Percentiles rank a stretch among this genome's conserved stretches.
Evolutionary conservation across 2,329 filamentous ascomycete species (phyloP).

Genomic region (Penicillium sp.): DNA sequence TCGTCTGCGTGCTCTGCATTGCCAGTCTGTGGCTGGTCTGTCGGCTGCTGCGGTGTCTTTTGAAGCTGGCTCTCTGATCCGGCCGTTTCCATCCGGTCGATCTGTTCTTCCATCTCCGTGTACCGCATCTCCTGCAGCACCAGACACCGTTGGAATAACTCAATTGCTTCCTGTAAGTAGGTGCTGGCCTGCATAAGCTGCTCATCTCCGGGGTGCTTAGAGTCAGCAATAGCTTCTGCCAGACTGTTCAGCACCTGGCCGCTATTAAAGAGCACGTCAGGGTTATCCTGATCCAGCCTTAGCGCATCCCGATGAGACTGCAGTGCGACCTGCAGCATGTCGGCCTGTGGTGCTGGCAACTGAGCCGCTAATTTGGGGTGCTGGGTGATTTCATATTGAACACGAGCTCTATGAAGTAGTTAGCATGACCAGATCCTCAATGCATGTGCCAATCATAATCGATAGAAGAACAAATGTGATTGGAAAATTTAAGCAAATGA

Average conservation of each 20-base stretch:
- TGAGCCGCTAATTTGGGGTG: slow-evolving; percentile 61
- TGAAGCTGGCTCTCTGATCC: slow-evolving; percentile 12
- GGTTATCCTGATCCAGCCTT: slow-evolving; percentile 58
- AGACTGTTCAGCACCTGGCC: slow-evolving; percentile 66
- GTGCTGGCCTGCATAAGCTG: slow-evolving; percentile 49
- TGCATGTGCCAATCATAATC: no score
- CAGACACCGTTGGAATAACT: slow-evolving; percentile 59
- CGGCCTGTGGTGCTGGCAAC: slow-evolving; percentile 53
- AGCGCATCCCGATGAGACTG: slow-evolving; percentile 63
- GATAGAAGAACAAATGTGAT: slow-evolving; percentile 2
- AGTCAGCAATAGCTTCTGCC: slow-evolving; percentile 58
- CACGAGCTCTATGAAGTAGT: slow-evolving; percentile 54
- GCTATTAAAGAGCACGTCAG: slow-evolving; percentile 69
- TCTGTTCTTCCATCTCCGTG: slow-evolving; percentile 46
- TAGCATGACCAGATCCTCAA: slow-evolving; percentile 2
- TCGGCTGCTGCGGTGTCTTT: slow-evolving; percentile 9
- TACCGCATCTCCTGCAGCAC: slow-evolving; percentile 52
- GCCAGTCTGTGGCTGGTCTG: slow-evolving; percentile 12
- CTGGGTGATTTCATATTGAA: slow-evolving; percentile 68
- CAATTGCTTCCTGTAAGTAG: slow-evolving; percentile 59
- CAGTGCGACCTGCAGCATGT: slow-evolving; percentile 60
- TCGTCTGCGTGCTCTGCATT: slow-evolving; percentile 17
- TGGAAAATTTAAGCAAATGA: no score
- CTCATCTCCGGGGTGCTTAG: slow-evolving; percentile 46
- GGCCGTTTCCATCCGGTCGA: slow-evolving; percentile 37